These are phyloP conservation scores for Parasitella parasitica DNA, from an alignment of 371 early-diverging fungal genomes.

Conservation along the genomic window DNA sequence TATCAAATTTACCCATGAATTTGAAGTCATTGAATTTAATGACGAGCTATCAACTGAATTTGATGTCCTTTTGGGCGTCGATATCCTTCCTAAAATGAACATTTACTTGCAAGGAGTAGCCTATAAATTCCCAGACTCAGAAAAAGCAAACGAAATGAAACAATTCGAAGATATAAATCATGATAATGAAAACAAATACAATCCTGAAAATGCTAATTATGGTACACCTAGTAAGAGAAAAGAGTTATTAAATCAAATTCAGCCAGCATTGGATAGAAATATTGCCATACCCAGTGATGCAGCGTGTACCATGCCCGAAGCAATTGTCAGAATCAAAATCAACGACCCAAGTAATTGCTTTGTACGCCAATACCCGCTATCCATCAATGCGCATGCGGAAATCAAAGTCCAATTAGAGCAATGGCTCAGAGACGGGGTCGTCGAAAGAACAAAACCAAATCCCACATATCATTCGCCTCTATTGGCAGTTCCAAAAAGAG, in stretches of 20 bases:
- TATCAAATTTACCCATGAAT: neutral
- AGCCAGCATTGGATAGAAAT: neutral
- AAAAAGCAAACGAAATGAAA: neutral
- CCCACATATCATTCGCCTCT: neutral
- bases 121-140: slow-evolving; percentile 7
- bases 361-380: neutral
- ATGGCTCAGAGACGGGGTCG: slow-evolving; percentile 1
- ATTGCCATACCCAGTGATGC: neutral
- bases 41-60: neutral
- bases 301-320: neutral
- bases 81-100: neutral
- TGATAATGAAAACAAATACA: neutral
- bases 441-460: neutral
- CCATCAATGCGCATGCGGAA: neutral
- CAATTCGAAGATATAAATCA: slow-evolving; percentile 8
- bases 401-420: neutral
- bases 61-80: slow-evolving; percentile 1
- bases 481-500: neutral
- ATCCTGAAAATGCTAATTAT: slow-evolving; percentile 7
- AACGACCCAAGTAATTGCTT: neutral
- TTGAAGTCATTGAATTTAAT: slow-evolving; percentile 15
- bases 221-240: neutral
- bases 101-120: neutral
- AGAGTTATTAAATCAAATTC: neutral
- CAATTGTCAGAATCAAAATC: neutral